Evolutionary conservation across 2,329 filamentous ascomycete genomes (phyloP).

Genomic region (Arthrobotrys megalospora): DNA sequence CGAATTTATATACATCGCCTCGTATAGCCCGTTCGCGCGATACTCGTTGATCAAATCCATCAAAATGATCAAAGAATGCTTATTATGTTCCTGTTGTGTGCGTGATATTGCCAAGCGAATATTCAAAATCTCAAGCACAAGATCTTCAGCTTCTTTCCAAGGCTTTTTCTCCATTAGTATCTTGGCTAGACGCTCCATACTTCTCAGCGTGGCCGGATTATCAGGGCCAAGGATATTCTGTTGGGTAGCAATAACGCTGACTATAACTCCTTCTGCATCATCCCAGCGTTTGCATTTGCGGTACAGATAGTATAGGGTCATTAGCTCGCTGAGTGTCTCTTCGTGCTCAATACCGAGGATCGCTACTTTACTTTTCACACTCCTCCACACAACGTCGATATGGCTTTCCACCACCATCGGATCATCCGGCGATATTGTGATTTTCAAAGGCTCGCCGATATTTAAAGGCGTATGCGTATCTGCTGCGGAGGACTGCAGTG

Average conservation of each 20-base stretch:
- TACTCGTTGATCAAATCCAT: neutral
- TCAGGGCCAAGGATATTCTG: neutral
- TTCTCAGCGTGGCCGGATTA: neutral
- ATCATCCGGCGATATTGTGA: conserved; percentile 7
- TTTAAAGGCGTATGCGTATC: neutral
- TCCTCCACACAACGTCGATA: neutral
- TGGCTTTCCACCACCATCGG: neutral
- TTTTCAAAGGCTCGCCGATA: conserved; percentile 13
- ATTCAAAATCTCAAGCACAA: neutral
- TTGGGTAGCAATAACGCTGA: neutral
- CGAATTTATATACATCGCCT: neutral
- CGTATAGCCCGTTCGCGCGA: neutral
- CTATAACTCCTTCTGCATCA: neutral
- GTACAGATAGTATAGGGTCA: neutral
- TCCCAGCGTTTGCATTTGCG: neutral
- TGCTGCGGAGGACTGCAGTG: neutral
- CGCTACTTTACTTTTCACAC: neutral
- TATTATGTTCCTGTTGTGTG: neutral
- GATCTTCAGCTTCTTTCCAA: neutral
- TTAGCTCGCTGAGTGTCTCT: neutral
- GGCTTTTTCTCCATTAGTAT: neutral
- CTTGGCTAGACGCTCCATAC: neutral
- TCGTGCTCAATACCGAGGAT: neutral
- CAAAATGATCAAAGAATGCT: neutral
- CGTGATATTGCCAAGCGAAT: neutral